These are phyloP conservation scores for Peribolospora kevripleyi DNA, from an alignment of 768 basidiomycete species.

Conservation along the genomic window DNA sequence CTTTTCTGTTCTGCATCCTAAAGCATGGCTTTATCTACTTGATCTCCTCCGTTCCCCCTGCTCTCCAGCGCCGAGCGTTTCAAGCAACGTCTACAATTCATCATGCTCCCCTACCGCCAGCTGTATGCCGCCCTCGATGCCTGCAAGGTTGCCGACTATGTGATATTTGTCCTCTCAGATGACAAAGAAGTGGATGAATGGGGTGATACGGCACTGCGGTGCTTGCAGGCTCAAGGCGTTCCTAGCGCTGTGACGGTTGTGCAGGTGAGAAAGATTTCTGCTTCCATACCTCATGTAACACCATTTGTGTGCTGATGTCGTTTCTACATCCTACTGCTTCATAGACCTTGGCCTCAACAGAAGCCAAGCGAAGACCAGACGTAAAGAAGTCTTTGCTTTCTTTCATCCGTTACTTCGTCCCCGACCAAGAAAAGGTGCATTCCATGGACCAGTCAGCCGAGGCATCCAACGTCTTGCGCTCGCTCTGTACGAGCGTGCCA, in stretches of 20 bases:
- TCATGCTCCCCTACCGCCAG: conserved; percentile 29
- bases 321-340: background rate
- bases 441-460: conserved; percentile 40
- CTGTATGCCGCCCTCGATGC: conserved; percentile 62
- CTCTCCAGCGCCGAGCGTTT: conserved; percentile 53
- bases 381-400: conserved; percentile 72
- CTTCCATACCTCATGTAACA: background rate
- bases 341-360: background rate
- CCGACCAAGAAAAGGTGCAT: conserved; percentile 47
- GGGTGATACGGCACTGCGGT: conserved; percentile 69
- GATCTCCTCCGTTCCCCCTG: background rate
- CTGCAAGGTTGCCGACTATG: conserved; percentile 71
- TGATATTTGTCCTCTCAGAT: conserved; percentile 59
- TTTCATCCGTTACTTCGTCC: conserved; percentile 87
- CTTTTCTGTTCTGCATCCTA: conserved; percentile 4
- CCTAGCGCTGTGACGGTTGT: conserved; percentile 47
- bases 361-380: conserved; percentile 23
- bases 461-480: conserved; percentile 42
- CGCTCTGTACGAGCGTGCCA: conserved; percentile 65
- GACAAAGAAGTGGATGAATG: conserved; percentile 54
- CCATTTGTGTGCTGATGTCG: background rate
- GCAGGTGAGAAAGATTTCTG: conserved; percentile 8
- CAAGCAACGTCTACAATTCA: conserved; percentile 57
- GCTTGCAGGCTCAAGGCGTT: conserved; percentile 71
- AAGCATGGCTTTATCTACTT: background rate